phyloP scores from a whole-genome alignment of 768 basidiomycete species.

The Flagelloscypha sp. region DNA sequence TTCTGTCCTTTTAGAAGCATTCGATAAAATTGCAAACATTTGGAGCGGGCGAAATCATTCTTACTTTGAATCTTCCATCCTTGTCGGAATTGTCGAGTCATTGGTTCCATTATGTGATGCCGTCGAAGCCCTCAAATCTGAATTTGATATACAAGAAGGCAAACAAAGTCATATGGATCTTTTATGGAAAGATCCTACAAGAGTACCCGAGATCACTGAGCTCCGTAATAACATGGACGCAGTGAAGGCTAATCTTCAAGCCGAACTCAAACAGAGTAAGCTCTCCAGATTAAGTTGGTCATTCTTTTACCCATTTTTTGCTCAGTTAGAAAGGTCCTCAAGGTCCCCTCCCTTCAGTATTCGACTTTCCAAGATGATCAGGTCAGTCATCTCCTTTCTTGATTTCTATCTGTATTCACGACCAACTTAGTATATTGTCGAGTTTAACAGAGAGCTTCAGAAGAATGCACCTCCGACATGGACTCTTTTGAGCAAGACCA shows the following conservation, averaged over 20 bases:
- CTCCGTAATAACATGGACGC: constrained; percentile 33
- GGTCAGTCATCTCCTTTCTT: constrained; percentile 28
- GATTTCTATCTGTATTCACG: constrained; percentile 1
- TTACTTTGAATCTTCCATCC: constrained; percentile 46
- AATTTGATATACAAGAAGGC: constrained; percentile 56
- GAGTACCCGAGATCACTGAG: constrained; percentile 42
- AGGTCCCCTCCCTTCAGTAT: constrained; percentile 68
- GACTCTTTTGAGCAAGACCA: constrained; percentile 58
- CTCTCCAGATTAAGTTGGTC: constrained; percentile 4
- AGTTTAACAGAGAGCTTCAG: constrained; percentile 57
- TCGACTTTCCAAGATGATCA: constrained; percentile 60
- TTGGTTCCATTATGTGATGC: constrained; percentile 59
- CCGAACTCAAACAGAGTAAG: constrained; percentile 64
- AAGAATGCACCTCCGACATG: constrained; percentile 39
- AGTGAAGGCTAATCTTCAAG: constrained; percentile 61
- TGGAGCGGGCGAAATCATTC: constrained; percentile 31
- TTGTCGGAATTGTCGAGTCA: constrained; percentile 62
- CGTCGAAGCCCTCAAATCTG: constrained; percentile 42
- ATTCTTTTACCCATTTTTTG: constrained; percentile 1
- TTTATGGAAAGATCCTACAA: constrained; percentile 56
- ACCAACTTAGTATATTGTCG: constrained; percentile 70
- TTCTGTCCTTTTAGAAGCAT: constrained; percentile 62
- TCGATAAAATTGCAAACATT: constrained; percentile 67
- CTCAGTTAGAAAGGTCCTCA: constrained; percentile 63
- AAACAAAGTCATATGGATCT: constrained; percentile 55